A percentile compares a stretch with the other conserved stretches of the same genome.
Evolutionary conservation across 768 basidiomycete genomes (phyloP).

Genomic region (Macrolepiota fuliginosa): DNA sequence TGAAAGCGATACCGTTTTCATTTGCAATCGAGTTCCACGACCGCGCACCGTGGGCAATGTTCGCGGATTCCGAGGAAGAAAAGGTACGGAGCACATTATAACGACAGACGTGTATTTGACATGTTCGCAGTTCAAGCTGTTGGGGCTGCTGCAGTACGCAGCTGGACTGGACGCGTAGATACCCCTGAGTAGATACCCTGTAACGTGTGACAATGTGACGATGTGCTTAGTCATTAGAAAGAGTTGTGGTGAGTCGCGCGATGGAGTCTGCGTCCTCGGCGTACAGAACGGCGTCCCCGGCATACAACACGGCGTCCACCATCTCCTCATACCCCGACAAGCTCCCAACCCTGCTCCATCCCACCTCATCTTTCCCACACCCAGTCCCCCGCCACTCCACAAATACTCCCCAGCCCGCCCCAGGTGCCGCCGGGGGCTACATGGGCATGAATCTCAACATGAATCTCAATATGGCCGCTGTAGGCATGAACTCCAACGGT

Average conservation of each 20-base stretch:
- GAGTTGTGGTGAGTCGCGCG: neutral
- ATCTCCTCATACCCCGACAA: constrained; percentile 57
- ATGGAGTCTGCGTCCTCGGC: neutral
- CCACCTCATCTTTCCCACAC: constrained; percentile 42
- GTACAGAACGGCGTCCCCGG: neutral
- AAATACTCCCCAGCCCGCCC: constrained; percentile 8
- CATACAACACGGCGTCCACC: constrained; percentile 53
- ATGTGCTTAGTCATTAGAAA: constrained; percentile 7
- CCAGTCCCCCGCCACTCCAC: constrained; percentile 50
- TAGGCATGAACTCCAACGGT: constrained; percentile 11
- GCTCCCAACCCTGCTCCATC: constrained; percentile 50
- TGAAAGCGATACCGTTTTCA: constrained; percentile 63
- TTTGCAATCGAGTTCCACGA: constrained; percentile 64
- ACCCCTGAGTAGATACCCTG: neutral
- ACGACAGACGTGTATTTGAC: constrained; percentile 1
- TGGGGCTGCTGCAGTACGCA: constrained; percentile 45
- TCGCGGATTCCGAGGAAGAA: constrained; percentile 59
- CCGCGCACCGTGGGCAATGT: constrained; percentile 53
- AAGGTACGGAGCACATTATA: constrained; percentile 38
- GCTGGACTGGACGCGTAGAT: constrained; percentile 31
- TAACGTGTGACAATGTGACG: constrained; percentile 13
- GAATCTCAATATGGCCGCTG: constrained; percentile 22
- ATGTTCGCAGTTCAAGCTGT: constrained; percentile 36
- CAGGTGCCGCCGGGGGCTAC: neutral
- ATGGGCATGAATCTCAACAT: constrained; percentile 20